A percentile compares a stretch with the other conserved stretches of the same genome.
These are phyloP conservation scores for Cardamine chenopodiifolia DNA, from an alignment of 345 rosid genomes.

Conservation along the genomic window DNA sequence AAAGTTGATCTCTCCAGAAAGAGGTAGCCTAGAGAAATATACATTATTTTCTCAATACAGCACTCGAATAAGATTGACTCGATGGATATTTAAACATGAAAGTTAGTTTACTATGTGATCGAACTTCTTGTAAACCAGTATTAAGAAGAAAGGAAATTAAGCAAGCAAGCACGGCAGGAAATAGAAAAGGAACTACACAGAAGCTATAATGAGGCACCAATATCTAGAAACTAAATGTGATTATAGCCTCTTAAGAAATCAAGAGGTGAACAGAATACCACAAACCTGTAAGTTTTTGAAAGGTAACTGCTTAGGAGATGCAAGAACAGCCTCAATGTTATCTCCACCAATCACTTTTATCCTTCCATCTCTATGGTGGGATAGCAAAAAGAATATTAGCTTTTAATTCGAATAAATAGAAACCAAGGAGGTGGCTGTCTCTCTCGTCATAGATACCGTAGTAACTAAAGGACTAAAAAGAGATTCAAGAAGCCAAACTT, in stretches of 20 bases:
- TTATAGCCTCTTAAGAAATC: conserved; percentile 18
- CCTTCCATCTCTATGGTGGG: conserved; percentile 70
- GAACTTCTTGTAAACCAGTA: conserved; percentile 21
- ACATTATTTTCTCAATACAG: conserved; percentile 1
- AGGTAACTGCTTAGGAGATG: conserved; percentile 69
- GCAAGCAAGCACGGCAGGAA: conserved; percentile 16
- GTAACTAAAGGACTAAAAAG: background rate
- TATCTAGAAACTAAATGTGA: background rate
- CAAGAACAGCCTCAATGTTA: conserved; percentile 74
- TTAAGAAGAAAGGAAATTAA: conserved; percentile 14
- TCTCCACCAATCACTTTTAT: conserved; percentile 87
- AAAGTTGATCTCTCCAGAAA: conserved; percentile 7
- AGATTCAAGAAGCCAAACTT: conserved; percentile 17
- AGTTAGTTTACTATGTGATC: background rate
- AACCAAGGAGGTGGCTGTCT: conserved; percentile 15
- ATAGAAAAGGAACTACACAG: conserved; percentile 2
- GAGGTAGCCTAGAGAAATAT: conserved; percentile 9
- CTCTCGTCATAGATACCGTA: conserved; percentile 1
- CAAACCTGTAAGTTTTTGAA: conserved; percentile 77
- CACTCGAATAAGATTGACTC: conserved; percentile 4
- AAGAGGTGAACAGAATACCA: conserved; percentile 26
- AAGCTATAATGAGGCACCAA: conserved; percentile 24
- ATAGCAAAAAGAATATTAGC: conserved; percentile 13
- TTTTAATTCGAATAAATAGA: background rate
- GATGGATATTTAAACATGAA: conserved; percentile 6